phyloP scores from a whole-genome alignment of 1,284 basidiomycete genomes.

The Cutaneotrichosporon cavernicola region DNA sequence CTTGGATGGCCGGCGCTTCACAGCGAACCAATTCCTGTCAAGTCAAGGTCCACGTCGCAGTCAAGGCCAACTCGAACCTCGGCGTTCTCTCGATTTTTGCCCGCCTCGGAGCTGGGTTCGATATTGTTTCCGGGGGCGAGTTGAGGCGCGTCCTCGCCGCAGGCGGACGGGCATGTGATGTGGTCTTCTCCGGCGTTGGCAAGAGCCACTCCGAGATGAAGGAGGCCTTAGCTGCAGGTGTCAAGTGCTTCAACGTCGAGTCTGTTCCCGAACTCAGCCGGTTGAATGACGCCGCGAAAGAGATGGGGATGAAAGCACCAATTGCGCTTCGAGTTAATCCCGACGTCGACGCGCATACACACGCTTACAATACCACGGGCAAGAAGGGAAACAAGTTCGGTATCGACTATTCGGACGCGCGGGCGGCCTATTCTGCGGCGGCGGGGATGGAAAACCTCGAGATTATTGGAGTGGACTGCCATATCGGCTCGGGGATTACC shows the following conservation, averaged over 20 bases:
- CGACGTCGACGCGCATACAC: conserved; percentile 19
- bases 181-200: conserved; percentile 20
- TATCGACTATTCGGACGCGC: conserved; percentile 9
- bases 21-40: too few species aligned
- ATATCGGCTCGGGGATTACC: conserved; percentile 21
- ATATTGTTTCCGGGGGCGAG: conserved; percentile 20
- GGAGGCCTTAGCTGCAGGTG: conserved; percentile 11
- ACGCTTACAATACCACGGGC: conserved; percentile 16
- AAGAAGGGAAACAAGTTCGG: conserved; percentile 23
- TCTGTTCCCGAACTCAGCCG: conserved; percentile 14
- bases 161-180: conserved; percentile 7
- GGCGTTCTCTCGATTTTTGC: conserved; percentile 18
- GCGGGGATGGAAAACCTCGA: conserved; percentile 5
- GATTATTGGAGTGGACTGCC: conserved; percentile 16
- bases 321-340: conserved; percentile 16
- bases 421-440: conserved; percentile 4
- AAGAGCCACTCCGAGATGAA: conserved; percentile 16
- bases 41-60: conserved; percentile 17
- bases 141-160: conserved; percentile 18
- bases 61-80: conserved; percentile 22
- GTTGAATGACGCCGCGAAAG: conserved; percentile 8
- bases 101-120: conserved; percentile 17
- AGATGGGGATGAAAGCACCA: conserved; percentile 7
- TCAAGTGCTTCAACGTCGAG: conserved; percentile 26
- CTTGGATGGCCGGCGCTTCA: not conserved